Conservation (phyloP, 2,329 filamentous ascomycete species). For the Ceratocystis papillata region DNA sequence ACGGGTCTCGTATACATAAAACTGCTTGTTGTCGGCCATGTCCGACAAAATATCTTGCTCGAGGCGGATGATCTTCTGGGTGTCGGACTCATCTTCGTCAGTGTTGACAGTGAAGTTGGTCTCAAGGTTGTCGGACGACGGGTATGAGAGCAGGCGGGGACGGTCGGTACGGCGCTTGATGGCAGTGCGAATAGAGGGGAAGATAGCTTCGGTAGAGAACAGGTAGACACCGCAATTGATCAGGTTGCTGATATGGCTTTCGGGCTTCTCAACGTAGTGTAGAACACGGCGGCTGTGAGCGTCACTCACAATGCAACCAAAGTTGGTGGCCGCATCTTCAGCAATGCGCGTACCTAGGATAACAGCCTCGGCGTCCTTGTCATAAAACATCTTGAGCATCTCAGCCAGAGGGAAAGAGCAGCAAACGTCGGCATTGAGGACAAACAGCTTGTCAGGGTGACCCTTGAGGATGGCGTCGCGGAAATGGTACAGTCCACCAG, state of each 20-base stretch:
- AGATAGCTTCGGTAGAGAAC: slow-evolving; percentile 90
- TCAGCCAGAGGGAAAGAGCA: slow-evolving; percentile 93
- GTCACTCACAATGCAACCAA: slow-evolving; percentile 95
- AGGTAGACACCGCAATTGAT: slow-evolving; percentile 99
- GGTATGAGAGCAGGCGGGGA: slow-evolving; percentile 86
- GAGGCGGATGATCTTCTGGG: slow-evolving; percentile 79
- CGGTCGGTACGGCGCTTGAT: slow-evolving; percentile 93
- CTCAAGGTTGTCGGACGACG: slow-evolving; percentile 87
- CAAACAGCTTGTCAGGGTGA: slow-evolving; percentile 87
- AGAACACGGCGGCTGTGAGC: slow-evolving; percentile 87
- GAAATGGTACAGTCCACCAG: slow-evolving; percentile 96
- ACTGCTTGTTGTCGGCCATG: slow-evolving; percentile 91
- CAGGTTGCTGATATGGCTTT: slow-evolving; percentile 92
- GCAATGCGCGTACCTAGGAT: slow-evolving; percentile 87
- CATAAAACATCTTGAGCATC: slow-evolving; percentile 89
- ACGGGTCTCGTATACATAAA: slow-evolving; percentile 96
- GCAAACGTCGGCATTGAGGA: slow-evolving; percentile 96
- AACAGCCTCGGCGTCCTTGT: slow-evolving; percentile 91
- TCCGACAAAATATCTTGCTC: slow-evolving; percentile 96
- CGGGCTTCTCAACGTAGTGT: slow-evolving; percentile 98
- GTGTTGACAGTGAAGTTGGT: slow-evolving; percentile 46
- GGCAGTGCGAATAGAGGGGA: slow-evolving; percentile 84
- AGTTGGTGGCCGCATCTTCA: slow-evolving; percentile 87
- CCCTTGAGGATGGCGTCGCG: slow-evolving; percentile 97
- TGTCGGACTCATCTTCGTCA: slow-evolving; percentile 64